Evolutionary conservation across 2,329 filamentous ascomycete genomes (phyloP), one percentile per base, ranked within the genome.

Genomic region (Cladophialophora yegresii): DNA sequence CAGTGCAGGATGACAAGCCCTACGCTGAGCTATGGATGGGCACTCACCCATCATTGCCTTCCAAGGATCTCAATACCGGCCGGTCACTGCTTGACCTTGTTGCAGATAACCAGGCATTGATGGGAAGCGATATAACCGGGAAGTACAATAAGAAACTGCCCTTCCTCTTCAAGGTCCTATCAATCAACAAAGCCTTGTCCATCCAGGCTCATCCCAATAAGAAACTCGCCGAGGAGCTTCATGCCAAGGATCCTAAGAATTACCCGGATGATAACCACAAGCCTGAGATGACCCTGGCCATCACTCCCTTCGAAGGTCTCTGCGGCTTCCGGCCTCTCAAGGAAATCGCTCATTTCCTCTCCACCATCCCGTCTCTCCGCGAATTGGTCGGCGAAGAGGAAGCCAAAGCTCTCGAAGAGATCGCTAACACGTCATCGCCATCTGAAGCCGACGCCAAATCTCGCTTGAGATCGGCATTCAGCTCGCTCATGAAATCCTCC

Each of bases 11-110:
- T 58, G 90, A 96, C 72, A 95, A 92, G 80, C 93, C 95, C 33
- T 99, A 99, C 74, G 92, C 95, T 55, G 95, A 98, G 92, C 82
- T 99, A 73, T 99, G 95, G 95, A 99, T 99, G 95, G 95, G 95
- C 74, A 97, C 93, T 0, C 95, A 99, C 74, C 93, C 93, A 51
- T 96, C 92, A 53, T 92, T 97, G 73, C 95, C 95, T 20, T 98
- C 95, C 64, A 96, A 90, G 77, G 92, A 98, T 74, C 77, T 96
- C 70, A 81, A 84, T 55, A 96, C 95, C 30, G 89, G 92, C 76
- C 89, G 92, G 60, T 89, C 90, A 1, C 85, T 99, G 10, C 87
- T 96, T 69, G 92, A 97, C 66, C 84, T 98, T 53, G 88, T 97
- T 59, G 83, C 91, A 75, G 90, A 93, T 71, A 97, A 98, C 80